Conservation (phyloP, 768 basidiomycete species). For the Psilocybe sp. region DNA sequence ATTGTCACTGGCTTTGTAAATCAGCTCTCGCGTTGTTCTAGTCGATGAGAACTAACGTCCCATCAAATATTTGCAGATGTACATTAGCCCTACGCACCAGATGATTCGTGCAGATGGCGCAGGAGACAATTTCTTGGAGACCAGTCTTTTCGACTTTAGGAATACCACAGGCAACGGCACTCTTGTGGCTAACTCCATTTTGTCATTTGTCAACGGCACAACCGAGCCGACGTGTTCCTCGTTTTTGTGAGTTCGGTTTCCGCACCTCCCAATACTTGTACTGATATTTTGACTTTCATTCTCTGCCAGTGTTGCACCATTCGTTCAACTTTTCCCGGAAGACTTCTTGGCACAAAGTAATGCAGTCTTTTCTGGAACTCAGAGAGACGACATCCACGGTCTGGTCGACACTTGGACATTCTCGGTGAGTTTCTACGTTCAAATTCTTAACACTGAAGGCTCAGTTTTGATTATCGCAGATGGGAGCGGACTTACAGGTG, state of each 20-base stretch:
- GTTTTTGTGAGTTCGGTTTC: slow-evolving; percentile 18
- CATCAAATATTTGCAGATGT: slow-evolving; percentile 13
- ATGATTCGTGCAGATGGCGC: slow-evolving; percentile 25
- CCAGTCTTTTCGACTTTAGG: slow-evolving; percentile 24
- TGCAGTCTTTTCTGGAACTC: slow-evolving; percentile 23
- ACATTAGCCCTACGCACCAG: slow-evolving; percentile 23
- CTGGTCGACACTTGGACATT: slow-evolving; percentile 17
- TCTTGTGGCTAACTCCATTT: slow-evolving; percentile 19
- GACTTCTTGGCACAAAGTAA: slow-evolving; percentile 21
- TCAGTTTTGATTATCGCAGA: slow-evolving; percentile 2
- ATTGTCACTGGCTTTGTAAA: slow-evolving; percentile 16
- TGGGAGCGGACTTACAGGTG: slow-evolving; percentile 11
- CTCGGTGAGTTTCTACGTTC: slow-evolving; percentile 7
- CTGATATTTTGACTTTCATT: not conserved
- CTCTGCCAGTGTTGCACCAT: slow-evolving; percentile 17
- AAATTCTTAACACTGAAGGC: not conserved
- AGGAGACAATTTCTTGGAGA: slow-evolving; percentile 17
- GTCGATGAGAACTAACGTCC: not conserved
- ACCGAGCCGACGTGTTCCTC: slow-evolving; percentile 19
- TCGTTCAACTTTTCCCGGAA: slow-evolving; percentile 19
- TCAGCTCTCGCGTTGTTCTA: not conserved
- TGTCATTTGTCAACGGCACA: slow-evolving; percentile 18
- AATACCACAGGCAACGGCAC: slow-evolving; percentile 25
- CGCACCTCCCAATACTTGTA: not conserved
- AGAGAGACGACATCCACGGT: slow-evolving; percentile 24